Conservation (phyloP, 441 rosid genomes). For the Jatropha multifida region DNA sequence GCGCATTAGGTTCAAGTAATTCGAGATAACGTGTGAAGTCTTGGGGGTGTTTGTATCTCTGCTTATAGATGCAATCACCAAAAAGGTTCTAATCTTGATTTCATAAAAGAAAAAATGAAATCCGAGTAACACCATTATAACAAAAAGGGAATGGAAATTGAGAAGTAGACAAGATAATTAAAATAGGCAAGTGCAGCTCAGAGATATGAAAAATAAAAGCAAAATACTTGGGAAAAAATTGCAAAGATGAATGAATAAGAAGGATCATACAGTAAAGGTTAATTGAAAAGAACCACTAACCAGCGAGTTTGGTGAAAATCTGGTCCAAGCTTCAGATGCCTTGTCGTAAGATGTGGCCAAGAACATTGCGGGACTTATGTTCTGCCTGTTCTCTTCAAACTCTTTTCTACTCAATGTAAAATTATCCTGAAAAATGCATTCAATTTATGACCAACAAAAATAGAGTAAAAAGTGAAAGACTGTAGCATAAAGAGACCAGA, state of each 20-base stretch:
- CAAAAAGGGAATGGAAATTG: not conserved
- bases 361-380: constrained; percentile 70
- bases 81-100: not conserved
- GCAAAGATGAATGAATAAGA: constrained; percentile 1
- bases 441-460: constrained; percentile 9
- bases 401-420: constrained; percentile 66
- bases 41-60: not conserved
- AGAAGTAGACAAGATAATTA: not conserved
- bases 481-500: constrained; percentile 11
- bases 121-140: not conserved
- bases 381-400: constrained; percentile 48
- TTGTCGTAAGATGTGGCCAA: constrained; percentile 85
- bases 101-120: not conserved
- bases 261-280: constrained; percentile 5
- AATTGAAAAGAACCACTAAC: constrained; percentile 44
- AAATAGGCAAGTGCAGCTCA: constrained; percentile 3
- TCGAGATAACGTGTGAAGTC: not conserved
- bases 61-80: not conserved
- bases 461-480: not conserved
- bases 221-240: not conserved
- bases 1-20: not conserved
- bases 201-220: not conserved
- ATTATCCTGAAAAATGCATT: constrained; percentile 51
- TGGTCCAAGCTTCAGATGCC: constrained; percentile 95
- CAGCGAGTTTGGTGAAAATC: constrained; percentile 56